phyloP scores from a whole-genome alignment of 1,284 basidiomycete genomes.

The Austroboletus novae-zelandiae region DNA sequence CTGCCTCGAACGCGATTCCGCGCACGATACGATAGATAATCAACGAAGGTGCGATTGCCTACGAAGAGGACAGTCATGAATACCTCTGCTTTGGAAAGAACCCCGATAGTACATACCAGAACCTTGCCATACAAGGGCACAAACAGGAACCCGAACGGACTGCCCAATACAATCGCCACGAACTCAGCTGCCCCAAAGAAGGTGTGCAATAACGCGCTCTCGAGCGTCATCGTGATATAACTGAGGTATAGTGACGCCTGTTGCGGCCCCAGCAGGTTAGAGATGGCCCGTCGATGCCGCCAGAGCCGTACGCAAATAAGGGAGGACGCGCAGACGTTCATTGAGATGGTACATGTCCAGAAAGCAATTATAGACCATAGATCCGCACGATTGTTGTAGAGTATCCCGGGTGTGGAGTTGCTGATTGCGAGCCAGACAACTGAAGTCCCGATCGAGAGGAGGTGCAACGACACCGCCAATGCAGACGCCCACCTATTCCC shows the following conservation, averaged over 20 bases:
- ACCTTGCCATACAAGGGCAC: conserved; percentile 13
- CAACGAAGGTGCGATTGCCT: neutral
- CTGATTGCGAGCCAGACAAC: conserved; percentile 13
- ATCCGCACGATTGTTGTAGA: conserved; percentile 10
- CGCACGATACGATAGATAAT: neutral
- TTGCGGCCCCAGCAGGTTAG: conserved; percentile 2
- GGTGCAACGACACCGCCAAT: conserved; percentile 10
- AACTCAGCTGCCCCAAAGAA: conserved; percentile 11
- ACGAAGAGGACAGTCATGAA: neutral
- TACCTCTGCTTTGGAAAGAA: no score
- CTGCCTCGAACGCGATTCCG: neutral
- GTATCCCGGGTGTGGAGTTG: neutral
- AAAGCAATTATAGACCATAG: conserved; percentile 13
- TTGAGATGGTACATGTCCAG: conserved; percentile 14
- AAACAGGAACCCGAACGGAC: conserved; percentile 9
- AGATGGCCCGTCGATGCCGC: conserved; percentile 13
- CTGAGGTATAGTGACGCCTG: conserved; percentile 19
- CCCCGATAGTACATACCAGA: conserved; percentile 10
- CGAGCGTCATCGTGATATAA: no score
- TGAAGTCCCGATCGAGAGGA: conserved; percentile 15
- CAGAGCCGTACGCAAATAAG: conserved; percentile 17
- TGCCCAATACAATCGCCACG: conserved; percentile 14
- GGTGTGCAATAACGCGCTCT: conserved; percentile 7
- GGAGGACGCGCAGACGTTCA: conserved; percentile 14
- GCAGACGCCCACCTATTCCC: conserved; percentile 1